Conservation (phyloP, 140 eudicot genomes). For the Oenanthe javanica region DNA sequence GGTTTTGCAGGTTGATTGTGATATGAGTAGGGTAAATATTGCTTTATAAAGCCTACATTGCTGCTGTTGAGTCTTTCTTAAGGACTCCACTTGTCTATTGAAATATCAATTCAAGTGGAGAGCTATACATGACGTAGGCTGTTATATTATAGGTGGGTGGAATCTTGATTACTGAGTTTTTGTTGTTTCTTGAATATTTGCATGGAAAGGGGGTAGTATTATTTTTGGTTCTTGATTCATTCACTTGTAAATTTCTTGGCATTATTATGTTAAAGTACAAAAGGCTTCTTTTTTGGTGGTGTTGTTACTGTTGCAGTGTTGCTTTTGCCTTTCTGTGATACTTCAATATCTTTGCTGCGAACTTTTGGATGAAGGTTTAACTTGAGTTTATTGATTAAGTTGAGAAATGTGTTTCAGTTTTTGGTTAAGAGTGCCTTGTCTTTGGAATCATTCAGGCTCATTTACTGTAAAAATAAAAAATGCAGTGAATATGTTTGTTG, state of each 20-base stretch:
- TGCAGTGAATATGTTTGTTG: conserved; percentile 21
- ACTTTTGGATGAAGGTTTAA: background rate
- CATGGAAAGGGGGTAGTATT: background rate
- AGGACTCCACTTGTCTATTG: background rate
- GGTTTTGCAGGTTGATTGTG: conserved; percentile 1
- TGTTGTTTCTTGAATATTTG: background rate
- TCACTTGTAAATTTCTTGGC: background rate
- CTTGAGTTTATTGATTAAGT: background rate
- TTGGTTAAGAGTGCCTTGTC: conserved; percentile 14
- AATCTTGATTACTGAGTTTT: background rate
- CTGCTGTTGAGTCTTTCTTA: conserved; percentile 3
- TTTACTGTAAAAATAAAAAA: conserved; percentile 8
- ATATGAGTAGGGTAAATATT: background rate
- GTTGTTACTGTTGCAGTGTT: background rate
- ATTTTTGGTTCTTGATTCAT: background rate
- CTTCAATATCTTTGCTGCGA: background rate
- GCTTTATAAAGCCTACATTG: background rate
- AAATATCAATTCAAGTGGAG: conserved; percentile 4
- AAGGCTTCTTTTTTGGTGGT: background rate
- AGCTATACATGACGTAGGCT: background rate
- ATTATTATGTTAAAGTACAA: background rate
- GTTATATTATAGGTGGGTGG: background rate
- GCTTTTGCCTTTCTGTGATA: background rate
- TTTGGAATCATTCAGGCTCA: conserved; percentile 2
- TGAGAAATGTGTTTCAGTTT: background rate